A percentile compares a stretch with the other conserved stretches of the same genome.
phyloP scores from a whole-genome alignment of 2,329 filamentous ascomycete genomes.

The Penicillium oxalicum region DNA sequence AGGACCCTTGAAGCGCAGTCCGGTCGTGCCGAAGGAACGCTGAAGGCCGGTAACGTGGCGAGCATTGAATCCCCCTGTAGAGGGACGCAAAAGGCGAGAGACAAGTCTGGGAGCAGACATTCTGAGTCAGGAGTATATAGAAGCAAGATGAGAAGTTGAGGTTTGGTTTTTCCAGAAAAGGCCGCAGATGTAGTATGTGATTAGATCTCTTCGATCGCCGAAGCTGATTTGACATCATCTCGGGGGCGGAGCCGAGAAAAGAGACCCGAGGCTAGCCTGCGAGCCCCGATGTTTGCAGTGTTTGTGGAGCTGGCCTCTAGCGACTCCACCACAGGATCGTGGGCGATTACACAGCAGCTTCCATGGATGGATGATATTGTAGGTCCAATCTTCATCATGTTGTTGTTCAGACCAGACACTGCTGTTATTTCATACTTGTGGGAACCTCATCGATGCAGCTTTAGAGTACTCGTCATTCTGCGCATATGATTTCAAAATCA shows the following conservation, averaged over 20 bases:
- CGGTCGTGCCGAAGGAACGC: slow-evolving; percentile 29
- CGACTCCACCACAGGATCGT: slow-evolving; percentile 4
- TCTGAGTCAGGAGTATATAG: slow-evolving; percentile 2
- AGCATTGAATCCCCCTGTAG: slow-evolving; percentile 17
- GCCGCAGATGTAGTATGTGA: slow-evolving; percentile 4
- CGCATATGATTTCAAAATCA: too few species aligned
- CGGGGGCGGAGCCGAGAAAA: slow-evolving; percentile 20
- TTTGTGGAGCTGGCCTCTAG: slow-evolving; percentile 25
- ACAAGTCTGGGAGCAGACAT: slow-evolving; percentile 46
- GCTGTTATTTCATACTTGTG: too few species aligned
- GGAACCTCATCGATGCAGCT: too few species aligned
- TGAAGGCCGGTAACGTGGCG: slow-evolving; percentile 19
- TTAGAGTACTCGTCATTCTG: too few species aligned
- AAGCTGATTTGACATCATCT: slow-evolving; percentile 36
- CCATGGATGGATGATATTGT: not conserved
- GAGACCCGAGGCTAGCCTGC: slow-evolving; percentile 12
- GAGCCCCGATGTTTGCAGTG: slow-evolving; percentile 28
- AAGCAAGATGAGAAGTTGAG: not conserved
- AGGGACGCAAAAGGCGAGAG: slow-evolving; percentile 41
- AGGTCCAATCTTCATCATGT: not conserved
- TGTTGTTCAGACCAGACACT: too few species aligned
- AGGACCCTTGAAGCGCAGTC: slow-evolving; percentile 40
- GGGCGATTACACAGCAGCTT: slow-evolving; percentile 11
- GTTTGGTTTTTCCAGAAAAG: not conserved
- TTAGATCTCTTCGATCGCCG: slow-evolving; percentile 7